These are phyloP conservation scores for Pythium plurisporium DNA, from an alignment of 352 stramenopile species.

Conservation along the genomic window DNA sequence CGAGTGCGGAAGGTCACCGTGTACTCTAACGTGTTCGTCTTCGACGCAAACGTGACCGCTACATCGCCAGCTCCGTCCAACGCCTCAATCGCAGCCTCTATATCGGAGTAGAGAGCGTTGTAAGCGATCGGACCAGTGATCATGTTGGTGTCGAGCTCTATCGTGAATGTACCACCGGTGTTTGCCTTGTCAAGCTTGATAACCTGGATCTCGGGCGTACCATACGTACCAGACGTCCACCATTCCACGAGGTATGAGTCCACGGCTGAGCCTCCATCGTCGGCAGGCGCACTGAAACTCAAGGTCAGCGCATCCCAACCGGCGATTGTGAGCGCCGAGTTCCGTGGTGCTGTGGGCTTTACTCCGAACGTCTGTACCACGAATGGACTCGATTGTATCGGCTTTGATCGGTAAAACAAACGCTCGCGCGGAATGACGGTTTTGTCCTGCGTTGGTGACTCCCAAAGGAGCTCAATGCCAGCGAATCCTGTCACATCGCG, in stretches of 20 bases:
- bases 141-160: slow-evolving; percentile 44
- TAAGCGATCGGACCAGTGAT: slow-evolving; percentile 52
- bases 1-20: slow-evolving; percentile 57
- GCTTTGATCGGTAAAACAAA: slow-evolving; percentile 75
- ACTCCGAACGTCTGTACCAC: slow-evolving; percentile 43
- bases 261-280: slow-evolving; percentile 85
- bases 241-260: slow-evolving; percentile 88
- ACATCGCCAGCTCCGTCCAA: slow-evolving; percentile 80
- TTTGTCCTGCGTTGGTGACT: slow-evolving; percentile 85
- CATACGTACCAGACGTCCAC: slow-evolving; percentile 59
- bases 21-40: slow-evolving; percentile 34
- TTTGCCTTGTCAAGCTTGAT: slow-evolving; percentile 80
- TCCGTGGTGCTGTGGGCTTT: slow-evolving; percentile 47
- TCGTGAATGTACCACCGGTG: slow-evolving; percentile 79
- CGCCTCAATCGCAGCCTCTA: slow-evolving; percentile 78
- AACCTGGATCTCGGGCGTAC: slow-evolving; percentile 60
- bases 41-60: slow-evolving; percentile 39
- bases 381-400: slow-evolving; percentile 70
- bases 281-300: slow-evolving; percentile 73
- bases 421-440: slow-evolving; percentile 78
- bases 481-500: slow-evolving; percentile 88
- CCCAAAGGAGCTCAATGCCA: slow-evolving; percentile 84
- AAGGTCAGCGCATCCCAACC: slow-evolving; percentile 63
- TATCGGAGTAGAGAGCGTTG: slow-evolving; percentile 55
- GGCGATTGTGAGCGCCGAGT: slow-evolving; percentile 40